These are phyloP conservation scores for Conringia planisiliqua DNA, from an alignment of 345 rosid genomes.

Conservation along the genomic window DNA sequence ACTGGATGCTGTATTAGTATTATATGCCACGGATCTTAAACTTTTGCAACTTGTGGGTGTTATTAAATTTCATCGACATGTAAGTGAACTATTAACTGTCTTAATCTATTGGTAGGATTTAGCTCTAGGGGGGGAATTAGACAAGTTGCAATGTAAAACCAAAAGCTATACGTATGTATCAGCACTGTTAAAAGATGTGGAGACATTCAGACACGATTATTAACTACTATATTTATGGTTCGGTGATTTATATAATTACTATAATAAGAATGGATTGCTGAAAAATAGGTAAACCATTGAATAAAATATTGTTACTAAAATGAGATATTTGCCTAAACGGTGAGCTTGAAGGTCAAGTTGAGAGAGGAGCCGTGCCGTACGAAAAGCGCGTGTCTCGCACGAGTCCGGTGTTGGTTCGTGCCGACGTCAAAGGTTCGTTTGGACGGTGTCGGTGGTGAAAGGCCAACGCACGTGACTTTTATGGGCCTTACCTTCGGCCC, in stretches of 20 bases:
- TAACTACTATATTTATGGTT: constrained; percentile 20
- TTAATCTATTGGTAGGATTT: not conserved
- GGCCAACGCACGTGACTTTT: constrained; percentile 19
- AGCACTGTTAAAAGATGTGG: constrained; percentile 14
- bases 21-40: not conserved
- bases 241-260: constrained; percentile 12
- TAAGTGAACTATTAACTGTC: not conserved
- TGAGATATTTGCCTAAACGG: constrained; percentile 15
- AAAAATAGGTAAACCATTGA: constrained; percentile 16
- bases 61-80: not conserved
- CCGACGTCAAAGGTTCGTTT: constrained; percentile 15
- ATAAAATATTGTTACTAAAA: not conserved
- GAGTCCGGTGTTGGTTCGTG: constrained; percentile 20
- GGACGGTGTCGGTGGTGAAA: constrained; percentile 32
- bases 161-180: not conserved
- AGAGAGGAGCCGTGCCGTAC: constrained; percentile 3
- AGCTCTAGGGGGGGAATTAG: not conserved
- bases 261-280: not conserved
- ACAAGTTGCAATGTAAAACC: constrained; percentile 7
- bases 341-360: constrained; percentile 31
- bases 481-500: constrained; percentile 28
- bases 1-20: not conserved
- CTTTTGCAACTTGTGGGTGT: constrained; percentile 11
- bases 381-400: constrained; percentile 21
- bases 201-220: constrained; percentile 3